phyloP scores from a whole-genome alignment of 371 early-diverging fungal species.

The Funneliformis caledonium region DNA sequence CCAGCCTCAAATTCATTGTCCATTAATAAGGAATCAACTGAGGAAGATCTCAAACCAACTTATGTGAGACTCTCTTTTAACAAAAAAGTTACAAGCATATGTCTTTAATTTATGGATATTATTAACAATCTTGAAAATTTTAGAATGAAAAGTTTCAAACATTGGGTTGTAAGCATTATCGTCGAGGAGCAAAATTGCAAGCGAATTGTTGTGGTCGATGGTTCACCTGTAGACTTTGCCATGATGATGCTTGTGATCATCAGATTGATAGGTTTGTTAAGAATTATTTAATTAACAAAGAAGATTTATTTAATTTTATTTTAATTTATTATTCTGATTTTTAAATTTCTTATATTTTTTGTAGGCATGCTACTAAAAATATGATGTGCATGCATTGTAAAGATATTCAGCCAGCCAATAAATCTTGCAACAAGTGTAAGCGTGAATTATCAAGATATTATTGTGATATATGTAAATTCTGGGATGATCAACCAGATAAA shows the following conservation, averaged over 20 bases:
- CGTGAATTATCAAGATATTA: conserved; percentile 77
- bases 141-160: conserved; percentile 58
- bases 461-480: conserved; percentile 92
- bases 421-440: conserved; percentile 75
- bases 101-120: neutral
- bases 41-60: conserved; percentile 54
- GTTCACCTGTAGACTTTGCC: conserved; percentile 95
- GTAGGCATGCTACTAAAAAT: conserved; percentile 71
- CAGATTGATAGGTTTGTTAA: conserved; percentile 75
- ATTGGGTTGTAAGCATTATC: conserved; percentile 95
- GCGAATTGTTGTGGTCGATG: conserved; percentile 92
- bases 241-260: conserved; percentile 90
- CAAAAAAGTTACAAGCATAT: neutral
- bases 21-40: conserved; percentile 49
- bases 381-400: conserved; percentile 96
- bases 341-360: neutral
- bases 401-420: conserved; percentile 78
- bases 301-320: neutral
- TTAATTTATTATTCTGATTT: neutral
- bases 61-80: conserved; percentile 45
- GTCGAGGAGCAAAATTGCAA: conserved; percentile 82
- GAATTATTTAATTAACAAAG: neutral
- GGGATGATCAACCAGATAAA: conserved; percentile 85
- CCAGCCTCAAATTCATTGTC: conserved; percentile 37
- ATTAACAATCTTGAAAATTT: neutral